Conservation (phyloP, 108 stramenopile species). For the Epithemia pelagica region DNA sequence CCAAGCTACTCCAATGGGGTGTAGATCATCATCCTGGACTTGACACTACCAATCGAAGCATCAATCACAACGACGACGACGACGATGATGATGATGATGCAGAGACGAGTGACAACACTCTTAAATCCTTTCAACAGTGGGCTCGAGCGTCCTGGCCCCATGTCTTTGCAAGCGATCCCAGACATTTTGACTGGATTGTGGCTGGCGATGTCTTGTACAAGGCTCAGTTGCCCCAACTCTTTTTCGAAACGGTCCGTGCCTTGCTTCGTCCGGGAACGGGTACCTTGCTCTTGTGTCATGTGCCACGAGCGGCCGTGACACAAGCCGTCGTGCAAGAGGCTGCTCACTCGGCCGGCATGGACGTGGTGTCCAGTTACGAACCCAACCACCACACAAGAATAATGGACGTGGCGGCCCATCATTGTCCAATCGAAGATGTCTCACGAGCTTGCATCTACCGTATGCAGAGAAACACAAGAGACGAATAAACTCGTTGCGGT, state of each 20-base stretch:
- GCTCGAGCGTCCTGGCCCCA: not conserved
- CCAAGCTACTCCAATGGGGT: conserved; percentile 9
- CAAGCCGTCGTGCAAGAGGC: conserved; percentile 11
- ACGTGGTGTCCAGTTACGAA: not conserved
- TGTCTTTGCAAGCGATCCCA: not conserved
- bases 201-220: conserved; percentile 28
- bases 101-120: not conserved
- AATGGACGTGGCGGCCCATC: no score
- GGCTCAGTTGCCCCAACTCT: conserved; percentile 6
- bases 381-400: not conserved
- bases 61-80: not conserved
- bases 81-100: not conserved
- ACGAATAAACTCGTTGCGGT: no score
- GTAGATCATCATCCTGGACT: not conserved
- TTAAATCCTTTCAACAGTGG: conserved; percentile 1
- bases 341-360: not conserved
- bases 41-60: not conserved
- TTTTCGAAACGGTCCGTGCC: conserved; percentile 10
- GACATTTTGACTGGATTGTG: conserved; percentile 14
- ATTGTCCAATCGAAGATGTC: not conserved
- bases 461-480: no score
- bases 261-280: conserved; percentile 1
- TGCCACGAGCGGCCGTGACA: conserved; percentile 14
- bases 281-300: conserved; percentile 20
- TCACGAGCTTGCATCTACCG: not conserved